These are phyloP conservation scores for Tilletia setariae DNA, from an alignment of 1,284 basidiomycete genomes.

Conservation along the genomic window DNA sequence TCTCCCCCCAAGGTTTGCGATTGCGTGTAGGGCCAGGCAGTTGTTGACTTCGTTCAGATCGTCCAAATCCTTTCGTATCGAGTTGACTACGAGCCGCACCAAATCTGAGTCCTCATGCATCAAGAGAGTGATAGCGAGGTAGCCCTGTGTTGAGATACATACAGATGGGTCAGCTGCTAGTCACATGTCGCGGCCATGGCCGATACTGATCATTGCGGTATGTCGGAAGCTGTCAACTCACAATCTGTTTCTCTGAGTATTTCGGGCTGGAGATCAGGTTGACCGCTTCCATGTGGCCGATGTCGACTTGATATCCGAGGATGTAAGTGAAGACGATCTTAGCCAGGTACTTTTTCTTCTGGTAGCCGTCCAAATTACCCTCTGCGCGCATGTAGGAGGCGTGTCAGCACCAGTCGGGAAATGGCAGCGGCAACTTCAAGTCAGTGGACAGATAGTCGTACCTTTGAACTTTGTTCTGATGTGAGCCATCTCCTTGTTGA, in stretches of 20 bases:
- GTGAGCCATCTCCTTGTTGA: constrained; percentile 99
- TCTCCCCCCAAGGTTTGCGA: constrained; percentile 93
- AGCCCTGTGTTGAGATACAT: constrained; percentile 65
- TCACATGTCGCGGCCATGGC: too few species aligned
- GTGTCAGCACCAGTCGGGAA: background rate
- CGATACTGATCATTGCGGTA: too few species aligned
- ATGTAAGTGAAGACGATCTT: constrained; percentile 99
- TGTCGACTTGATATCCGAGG: constrained; percentile 95
- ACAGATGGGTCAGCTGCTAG: too few species aligned
- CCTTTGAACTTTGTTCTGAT: constrained; percentile 99
- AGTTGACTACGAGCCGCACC: constrained; percentile 90
- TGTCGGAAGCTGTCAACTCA: too few species aligned
- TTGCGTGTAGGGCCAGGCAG: constrained; percentile 93
- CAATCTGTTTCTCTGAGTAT: constrained; percentile 99
- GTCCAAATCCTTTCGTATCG: constrained; percentile 94
- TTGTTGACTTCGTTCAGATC: constrained; percentile 92
- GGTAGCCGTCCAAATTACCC: constrained; percentile 93
- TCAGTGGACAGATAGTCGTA: constrained; percentile 39
- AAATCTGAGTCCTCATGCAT: constrained; percentile 99
- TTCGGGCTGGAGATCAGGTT: constrained; percentile 93
- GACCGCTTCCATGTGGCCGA: constrained; percentile 98
- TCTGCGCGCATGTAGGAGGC: constrained; percentile 60
- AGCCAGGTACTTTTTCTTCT: constrained; percentile 88
- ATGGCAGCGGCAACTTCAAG: background rate
- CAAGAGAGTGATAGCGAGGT: constrained; percentile 90